Evolutionary conservation across 2,329 filamentous ascomycete genomes (phyloP).

Genomic region (Aspergillus luchuensis): DNA sequence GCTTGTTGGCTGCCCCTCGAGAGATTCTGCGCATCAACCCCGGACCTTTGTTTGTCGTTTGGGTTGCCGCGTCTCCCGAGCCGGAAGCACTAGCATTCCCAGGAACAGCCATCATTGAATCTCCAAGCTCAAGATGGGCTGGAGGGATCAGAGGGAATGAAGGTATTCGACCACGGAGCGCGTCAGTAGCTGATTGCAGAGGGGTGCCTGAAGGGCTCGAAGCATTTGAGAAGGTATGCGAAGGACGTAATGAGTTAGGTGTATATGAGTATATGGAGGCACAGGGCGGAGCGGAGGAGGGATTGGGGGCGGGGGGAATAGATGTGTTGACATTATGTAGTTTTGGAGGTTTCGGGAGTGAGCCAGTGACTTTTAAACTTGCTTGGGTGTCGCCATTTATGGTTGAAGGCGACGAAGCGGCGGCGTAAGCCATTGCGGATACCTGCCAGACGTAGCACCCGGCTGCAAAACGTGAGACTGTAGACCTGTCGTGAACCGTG

Average conservation of each 20-base stretch:
- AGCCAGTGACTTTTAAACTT: conserved; percentile 40
- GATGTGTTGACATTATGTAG: conserved; percentile 41
- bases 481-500: conserved; percentile 33
- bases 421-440: conserved; percentile 42
- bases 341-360: conserved; percentile 34
- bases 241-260: conserved; percentile 32
- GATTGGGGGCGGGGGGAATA: conserved; percentile 28
- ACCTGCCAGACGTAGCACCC: conserved; percentile 33
- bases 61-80: conserved; percentile 62
- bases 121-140: conserved; percentile 69
- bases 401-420: conserved; percentile 38
- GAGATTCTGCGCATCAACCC: conserved; percentile 82
- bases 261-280: conserved; percentile 34
- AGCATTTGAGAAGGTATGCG: conserved; percentile 32
- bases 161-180: conserved; percentile 32
- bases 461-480: conserved; percentile 33
- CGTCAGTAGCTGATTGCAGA: conserved; percentile 37
- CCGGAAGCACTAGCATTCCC: conserved; percentile 49
- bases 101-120: conserved; percentile 61
- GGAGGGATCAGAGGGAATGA: conserved; percentile 40
- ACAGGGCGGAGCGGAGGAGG: conserved; percentile 33
- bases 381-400: conserved; percentile 40
- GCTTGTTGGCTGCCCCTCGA: conserved; percentile 72
- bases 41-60: conserved; percentile 57
- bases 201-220: conserved; percentile 41